Conservation (phyloP, 2,329 filamentous ascomycete species). For the Pseudocercospora crystallina region DNA sequence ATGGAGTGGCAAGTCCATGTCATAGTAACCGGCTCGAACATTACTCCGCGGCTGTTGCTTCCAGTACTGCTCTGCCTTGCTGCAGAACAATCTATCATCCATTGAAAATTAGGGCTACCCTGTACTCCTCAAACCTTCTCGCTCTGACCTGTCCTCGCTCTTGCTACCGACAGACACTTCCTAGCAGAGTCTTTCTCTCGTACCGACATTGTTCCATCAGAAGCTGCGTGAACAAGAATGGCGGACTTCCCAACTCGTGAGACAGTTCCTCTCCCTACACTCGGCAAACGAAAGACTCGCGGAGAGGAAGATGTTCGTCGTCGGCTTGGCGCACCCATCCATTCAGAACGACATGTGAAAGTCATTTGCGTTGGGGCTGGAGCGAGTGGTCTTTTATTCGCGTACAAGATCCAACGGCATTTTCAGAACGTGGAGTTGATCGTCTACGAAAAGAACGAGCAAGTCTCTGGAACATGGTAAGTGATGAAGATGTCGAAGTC, state of each 20-base stretch:
- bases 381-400: slow-evolving; percentile 5
- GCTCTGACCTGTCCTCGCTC: too few relatives aligned
- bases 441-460: slow-evolving; percentile 4
- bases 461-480: slow-evolving; percentile 10
- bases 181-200: too few relatives aligned
- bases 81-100: too few relatives aligned
- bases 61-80: too few relatives aligned
- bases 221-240: slow-evolving; percentile 1
- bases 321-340: slow-evolving; percentile 16
- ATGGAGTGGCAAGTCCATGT: too few relatives aligned
- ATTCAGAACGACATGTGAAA: slow-evolving; percentile 9
- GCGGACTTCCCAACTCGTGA: slow-evolving; percentile 19
- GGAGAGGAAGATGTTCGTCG: slow-evolving; percentile 17
- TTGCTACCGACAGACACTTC: too few relatives aligned
- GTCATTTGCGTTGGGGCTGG: slow-evolving; percentile 14
- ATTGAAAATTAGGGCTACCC: too few relatives aligned
- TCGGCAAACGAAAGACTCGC: slow-evolving; percentile 20
- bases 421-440: background rate
- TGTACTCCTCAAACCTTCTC: too few relatives aligned
- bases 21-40: too few relatives aligned
- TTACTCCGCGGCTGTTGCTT: too few relatives aligned
- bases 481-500: slow-evolving; percentile 17
- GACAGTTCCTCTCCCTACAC: slow-evolving; percentile 8
- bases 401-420: slow-evolving; percentile 1
- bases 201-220: too few relatives aligned